Evolutionary conservation across 768 basidiomycete genomes (phyloP), one percentile per base, ranked within the genome.

Genomic region (Podaxis mareebaensis): DNA sequence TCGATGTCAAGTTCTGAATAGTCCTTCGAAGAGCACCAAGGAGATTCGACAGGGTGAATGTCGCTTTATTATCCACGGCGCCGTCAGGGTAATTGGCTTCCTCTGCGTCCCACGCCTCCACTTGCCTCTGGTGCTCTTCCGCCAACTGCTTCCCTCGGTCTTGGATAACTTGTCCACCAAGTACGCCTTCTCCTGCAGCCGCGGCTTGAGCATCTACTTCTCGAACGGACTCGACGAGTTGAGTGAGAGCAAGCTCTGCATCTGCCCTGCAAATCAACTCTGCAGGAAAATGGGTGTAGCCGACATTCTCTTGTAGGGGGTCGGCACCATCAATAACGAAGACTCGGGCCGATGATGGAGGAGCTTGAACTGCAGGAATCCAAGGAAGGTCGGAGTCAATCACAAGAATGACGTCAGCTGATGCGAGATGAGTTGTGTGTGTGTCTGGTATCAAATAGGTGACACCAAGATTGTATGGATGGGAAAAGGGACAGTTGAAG

Each of bases 351-450:
- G 74, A 71, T 0, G 72, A 65, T 3, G 42, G 68, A 0, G 88
- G 86, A 3, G 71, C 75, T 39, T 81, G 79, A 59, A 81, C 77
- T 51, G 69, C 75, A 1, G 84, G 80, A 28, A 88, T 84, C 86
- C 89, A 91, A 0, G 89, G 86, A 0, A 89, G 74, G 64, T 88
- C 87, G 7, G 78, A 79, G 61, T 91, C 89, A n/a, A 92, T 64
- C 17, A 90, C 74, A 10, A 92, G 73, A n/a, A 92, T 79, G 3
- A 85, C 81, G 65, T 92, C 90, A 0, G 88, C 87, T 26, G 73
- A 72, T 28, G 75, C 74, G 20, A 91, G 79, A 55, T 80, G 77
- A 1, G 72, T 69, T 24, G 82, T 80, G 52, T 85, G 83, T 0
- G 77, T 77, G 24, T 71, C 78, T 2, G 78, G 74, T 0, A 69